Base-by-base conservation (phyloP, 2,329 filamentous ascomycete species). In the Ceratocystiopsis minuta region DNA sequence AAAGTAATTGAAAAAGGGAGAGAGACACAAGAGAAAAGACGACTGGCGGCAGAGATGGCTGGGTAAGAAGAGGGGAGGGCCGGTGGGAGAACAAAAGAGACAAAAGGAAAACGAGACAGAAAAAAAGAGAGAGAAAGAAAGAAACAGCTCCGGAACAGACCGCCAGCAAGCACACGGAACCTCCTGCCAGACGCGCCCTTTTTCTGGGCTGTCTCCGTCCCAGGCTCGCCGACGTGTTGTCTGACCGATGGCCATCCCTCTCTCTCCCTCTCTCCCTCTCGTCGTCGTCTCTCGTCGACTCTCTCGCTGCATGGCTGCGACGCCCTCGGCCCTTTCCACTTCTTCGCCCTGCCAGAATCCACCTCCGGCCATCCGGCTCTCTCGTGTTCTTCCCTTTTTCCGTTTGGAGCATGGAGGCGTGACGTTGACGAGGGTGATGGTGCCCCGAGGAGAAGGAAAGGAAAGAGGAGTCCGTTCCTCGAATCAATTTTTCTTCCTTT, bases 401-500 rank as follows among this genome's bases (percentile, higher is more conserved):
- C 46, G 45, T 50, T 44, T 44, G 48, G 45, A 45, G 48, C 48
- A 50, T 47, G 48, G 44, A 50, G 43, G 48, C 48, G 48, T 45
- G 48, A 50, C 48, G 48, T 50, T 50, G 44, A 47, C 48, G 47
- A 49, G 48, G 48, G 43, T 47, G 45, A 49, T 46, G 47, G 43
- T 40, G 44, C 32, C 40, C 43, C 28, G 34, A 33, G 41, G 32
- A 44, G 39, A 40, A 24, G 35, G 39, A 20, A 34, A 36, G 40
- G 24, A 37, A 37, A 33, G 35, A 36, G 16, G 11, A 12, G 11
- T 12, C 11, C n/a, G n/a, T n/a, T n/a, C n/a, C n/a, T 10, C 10
- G 31, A 32, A 32, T 31, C 6, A 31, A 32, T 12, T 32, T 32
- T 32, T 32, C 31, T 20, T 20, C 7, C 7, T 20, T 20, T 20